Evolutionary conservation across 2,329 filamentous ascomycete species (phyloP), one percentile per base, ranked within the genome.

Genomic region (Cladosporium sp.): DNA sequence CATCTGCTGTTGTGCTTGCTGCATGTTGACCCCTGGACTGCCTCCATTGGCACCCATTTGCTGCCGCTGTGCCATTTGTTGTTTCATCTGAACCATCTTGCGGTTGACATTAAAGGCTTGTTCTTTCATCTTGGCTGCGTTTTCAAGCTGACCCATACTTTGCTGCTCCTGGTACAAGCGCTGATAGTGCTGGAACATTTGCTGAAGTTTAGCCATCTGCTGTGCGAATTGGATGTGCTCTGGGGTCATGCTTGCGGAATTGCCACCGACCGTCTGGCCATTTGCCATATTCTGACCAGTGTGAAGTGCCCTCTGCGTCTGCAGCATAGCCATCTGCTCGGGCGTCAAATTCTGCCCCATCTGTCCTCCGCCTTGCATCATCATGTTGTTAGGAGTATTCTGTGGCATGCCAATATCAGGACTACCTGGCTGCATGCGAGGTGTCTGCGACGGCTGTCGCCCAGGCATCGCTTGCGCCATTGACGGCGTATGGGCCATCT

Each of bases 401-500:
- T 62, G 50, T 17, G 63, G 57, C 62, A 68, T 65, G n/a, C 61
- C 66, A 10, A 64, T 58, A 32, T 65, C 69, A 13, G 71, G 71
- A 58, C 69, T 72, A 37, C 65, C 66, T 37, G 71, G 70, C 17
- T 62, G 60, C 62, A 72, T 65, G 35, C 71, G 68, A 20, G 73
- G 73, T 12, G 71, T 73, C 42, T 69, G 70, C 12, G 68, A 71
- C 63, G 71, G 67, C 55, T 73, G 68, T 42, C 71, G 64, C 37
- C 66, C 70, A 19, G 70, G 68, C 51, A 71, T 64, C 17, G 66
- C 66, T 48, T 64, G 62, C 5, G 61, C 63, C 71, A 75, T 71
- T 32, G 66, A 66, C 3, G 73, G 73, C 10, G 73, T 75, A 22
- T 73, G 71, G 20, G 67, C 61, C 64, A 74, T 70, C n/a, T 73